Base-by-base conservation (phyloP, 371 early-diverging fungal species). In the Rhizopus stolonifer region DNA sequence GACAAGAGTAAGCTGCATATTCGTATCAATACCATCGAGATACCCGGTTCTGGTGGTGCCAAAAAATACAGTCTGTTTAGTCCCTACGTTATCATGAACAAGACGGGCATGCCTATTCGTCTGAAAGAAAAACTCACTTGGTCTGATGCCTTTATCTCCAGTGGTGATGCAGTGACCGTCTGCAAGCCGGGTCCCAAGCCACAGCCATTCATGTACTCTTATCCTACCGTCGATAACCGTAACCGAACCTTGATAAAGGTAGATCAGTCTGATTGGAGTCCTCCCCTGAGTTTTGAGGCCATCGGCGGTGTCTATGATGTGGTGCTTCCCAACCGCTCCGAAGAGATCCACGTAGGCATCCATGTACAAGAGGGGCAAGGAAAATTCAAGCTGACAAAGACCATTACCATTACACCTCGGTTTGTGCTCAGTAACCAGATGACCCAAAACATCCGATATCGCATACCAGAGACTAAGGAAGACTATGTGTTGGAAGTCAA, bases 211-310 rank as follows among this genome's bases (percentile, higher is more conserved):
- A 92, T 98, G 94, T 96, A 94, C 64, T 95, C 96, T 6, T 96
- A 94, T 65, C 89, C 90, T 0, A 86, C 76, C 32, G 79, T 80
- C 42, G 94, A 95, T 46, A 84, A 87, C 29, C 74, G 89, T 11
- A 95, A 93, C 64, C 78, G 96, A 22, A 86, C 91, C 0, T 60
- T 90, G 46, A 79, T 96, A 26, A 83, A 90, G 60, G 83, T 89
- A 1, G 80, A 74, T 2, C 79, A 82, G 29, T 89, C 94, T 0
- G 92, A 94, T 0, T 95, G 95, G 96, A 95, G 96, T 70, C 64
- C 88, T 64, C 94, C 94, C 0, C 60, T 96, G 46, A 95, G 95
- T 70, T 95, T 98, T 55, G 98, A 96, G 56, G 95, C 95, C 1
- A 90, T 96, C 42, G 96, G 97, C 11, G 90, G 89, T 54, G 80